Conservation (phyloP, 495 filamentous ascomycete genomes). For the Neurospora sp. region DNA sequence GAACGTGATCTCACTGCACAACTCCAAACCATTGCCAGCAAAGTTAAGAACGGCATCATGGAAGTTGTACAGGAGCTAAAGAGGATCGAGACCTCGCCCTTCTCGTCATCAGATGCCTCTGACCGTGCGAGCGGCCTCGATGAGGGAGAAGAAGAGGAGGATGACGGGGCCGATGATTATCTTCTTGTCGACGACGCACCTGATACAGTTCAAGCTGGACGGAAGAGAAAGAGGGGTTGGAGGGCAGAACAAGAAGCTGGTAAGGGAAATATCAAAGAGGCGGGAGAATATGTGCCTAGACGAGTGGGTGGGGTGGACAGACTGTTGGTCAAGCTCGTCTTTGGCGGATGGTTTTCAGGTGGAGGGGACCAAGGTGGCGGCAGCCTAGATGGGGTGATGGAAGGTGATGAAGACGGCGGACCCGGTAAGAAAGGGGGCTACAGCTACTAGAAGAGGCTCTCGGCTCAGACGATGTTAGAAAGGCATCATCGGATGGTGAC, state of each 20-base stretch:
- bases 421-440: not conserved
- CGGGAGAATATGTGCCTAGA: slow-evolving; percentile 45
- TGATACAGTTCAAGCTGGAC: not conserved
- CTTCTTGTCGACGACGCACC: not conserved
- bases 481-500: not conserved
- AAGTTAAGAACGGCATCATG: slow-evolving; percentile 52
- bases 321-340: slow-evolving; percentile 79
- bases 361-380: not conserved
- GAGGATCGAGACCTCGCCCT: slow-evolving; percentile 14
- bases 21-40: slow-evolving; percentile 40
- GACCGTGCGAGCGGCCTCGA: slow-evolving; percentile 2
- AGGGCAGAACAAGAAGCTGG: not conserved
- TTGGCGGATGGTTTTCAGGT: slow-evolving; percentile 38
- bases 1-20: slow-evolving; percentile 52
- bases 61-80: slow-evolving; percentile 47
- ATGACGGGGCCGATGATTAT: slow-evolving; percentile 15
- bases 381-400: not conserved
- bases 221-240: not conserved
- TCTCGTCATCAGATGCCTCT: not conserved
- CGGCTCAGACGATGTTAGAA: not conserved
- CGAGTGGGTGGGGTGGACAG: slow-evolving; percentile 64
- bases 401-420: not conserved
- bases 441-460: not conserved
- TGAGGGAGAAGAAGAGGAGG: slow-evolving; percentile 9
- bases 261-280: slow-evolving; percentile 5